Evolutionary conservation across 768 basidiomycete genomes (phyloP).

Genomic region (Ramaria rubella): DNA sequence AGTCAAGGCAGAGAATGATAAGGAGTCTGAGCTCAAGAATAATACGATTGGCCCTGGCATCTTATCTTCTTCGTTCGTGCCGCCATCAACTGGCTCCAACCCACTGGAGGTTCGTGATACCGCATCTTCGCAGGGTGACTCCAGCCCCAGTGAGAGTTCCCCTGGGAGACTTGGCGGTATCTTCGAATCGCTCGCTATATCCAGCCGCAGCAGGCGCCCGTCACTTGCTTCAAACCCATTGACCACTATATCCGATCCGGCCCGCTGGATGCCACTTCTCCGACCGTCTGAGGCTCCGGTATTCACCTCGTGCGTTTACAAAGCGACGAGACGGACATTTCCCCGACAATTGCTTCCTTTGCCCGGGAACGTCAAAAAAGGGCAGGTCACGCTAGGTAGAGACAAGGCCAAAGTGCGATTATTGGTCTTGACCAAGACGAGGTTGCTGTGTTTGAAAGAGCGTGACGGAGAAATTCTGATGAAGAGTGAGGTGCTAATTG

Average conservation of each 20-base stretch:
- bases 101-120: neutral
- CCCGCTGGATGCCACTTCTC: slow-evolving; percentile 7
- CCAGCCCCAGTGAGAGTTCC: neutral
- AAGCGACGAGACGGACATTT: slow-evolving; percentile 40
- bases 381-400: slow-evolving; percentile 34
- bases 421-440: slow-evolving; percentile 48
- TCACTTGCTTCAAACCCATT: neutral
- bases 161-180: slow-evolving; percentile 2
- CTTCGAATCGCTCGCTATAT: slow-evolving; percentile 7
- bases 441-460: slow-evolving; percentile 53
- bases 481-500: slow-evolving; percentile 34
- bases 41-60: too few species aligned
- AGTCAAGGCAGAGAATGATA: neutral
- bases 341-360: slow-evolving; percentile 44
- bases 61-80: neutral
- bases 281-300: slow-evolving; percentile 35
- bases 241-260: neutral
- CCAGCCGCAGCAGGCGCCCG: slow-evolving; percentile 8
- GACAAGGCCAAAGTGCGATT: slow-evolving; percentile 44
- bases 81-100: neutral
- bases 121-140: neutral
- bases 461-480: slow-evolving; percentile 21
- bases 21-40: neutral
- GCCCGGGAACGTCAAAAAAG: slow-evolving; percentile 27
- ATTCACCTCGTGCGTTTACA: slow-evolving; percentile 41